Evolutionary conservation across 768 basidiomycete genomes (phyloP).

Genomic region (Glaciozyma martinii): DNA sequence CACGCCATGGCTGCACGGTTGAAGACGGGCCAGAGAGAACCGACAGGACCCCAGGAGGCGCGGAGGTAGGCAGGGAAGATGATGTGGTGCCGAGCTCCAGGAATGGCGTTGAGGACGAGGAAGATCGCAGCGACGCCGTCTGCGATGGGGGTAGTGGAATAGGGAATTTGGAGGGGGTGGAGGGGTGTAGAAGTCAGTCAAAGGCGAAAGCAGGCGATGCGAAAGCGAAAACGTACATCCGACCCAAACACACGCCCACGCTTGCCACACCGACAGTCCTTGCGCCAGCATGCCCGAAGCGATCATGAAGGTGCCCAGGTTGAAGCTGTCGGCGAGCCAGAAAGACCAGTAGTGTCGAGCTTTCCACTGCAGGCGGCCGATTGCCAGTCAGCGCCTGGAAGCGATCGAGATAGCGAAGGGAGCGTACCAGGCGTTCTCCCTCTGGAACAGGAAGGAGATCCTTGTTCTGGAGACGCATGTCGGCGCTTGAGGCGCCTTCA

Average conservation of each 20-base stretch:
- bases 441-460: conserved; percentile 18
- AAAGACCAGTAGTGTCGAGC: conserved; percentile 39
- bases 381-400: conserved; percentile 5
- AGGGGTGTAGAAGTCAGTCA: too few species aligned
- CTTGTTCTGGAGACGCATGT: conserved; percentile 9
- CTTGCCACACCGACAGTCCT: conserved; percentile 73
- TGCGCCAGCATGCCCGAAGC: conserved; percentile 40
- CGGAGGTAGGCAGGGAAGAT: conserved; percentile 42
- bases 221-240: conserved; percentile 20
- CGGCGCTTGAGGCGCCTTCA: background rate
- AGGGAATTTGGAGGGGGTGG: too few species aligned
- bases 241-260: conserved; percentile 69
- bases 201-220: too few species aligned
- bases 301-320: conserved; percentile 40
- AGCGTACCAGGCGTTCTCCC: background rate
- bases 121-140: conserved; percentile 54
- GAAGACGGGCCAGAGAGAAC: conserved; percentile 69
- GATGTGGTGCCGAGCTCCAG: conserved; percentile 65
- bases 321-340: conserved; percentile 67
- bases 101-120: conserved; percentile 65
- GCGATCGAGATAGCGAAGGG: background rate
- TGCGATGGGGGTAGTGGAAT: conserved; percentile 36
- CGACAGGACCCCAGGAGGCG: conserved; percentile 67
- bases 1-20: conserved; percentile 35
- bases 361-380: background rate